Percentiles rank a stretch among this genome's conserved stretches.
phyloP scores from a whole-genome alignment of 139 green algal species.

The Asterochloris erici region DNA sequence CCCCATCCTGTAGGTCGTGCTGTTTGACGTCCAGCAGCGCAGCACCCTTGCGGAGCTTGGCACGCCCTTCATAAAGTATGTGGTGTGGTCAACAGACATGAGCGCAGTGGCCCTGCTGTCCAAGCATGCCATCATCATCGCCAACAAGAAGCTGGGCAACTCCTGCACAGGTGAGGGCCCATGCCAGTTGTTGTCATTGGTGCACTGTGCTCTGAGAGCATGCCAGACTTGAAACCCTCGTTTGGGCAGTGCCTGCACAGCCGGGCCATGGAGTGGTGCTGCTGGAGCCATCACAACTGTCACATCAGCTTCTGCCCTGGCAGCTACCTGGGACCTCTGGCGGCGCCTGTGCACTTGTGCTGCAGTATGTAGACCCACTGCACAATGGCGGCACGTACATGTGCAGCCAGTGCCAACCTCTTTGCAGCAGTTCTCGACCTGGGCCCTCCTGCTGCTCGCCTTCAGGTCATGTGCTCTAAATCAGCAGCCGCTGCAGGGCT shows the following conservation, averaged over 20 bases:
- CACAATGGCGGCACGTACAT: too few species aligned
- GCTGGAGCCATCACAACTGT: background rate
- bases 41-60: constrained; percentile 79
- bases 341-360: too few species aligned
- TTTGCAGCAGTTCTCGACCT: too few species aligned
- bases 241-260: too few species aligned
- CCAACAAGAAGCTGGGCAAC: constrained; percentile 88
- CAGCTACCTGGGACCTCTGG: too few species aligned
- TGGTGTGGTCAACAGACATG: constrained; percentile 96
- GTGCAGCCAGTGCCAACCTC: too few species aligned
- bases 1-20: constrained; percentile 59
- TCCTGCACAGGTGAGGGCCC: constrained; percentile 52
- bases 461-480: too few species aligned
- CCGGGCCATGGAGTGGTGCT: too few species aligned
- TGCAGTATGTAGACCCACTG: too few species aligned
- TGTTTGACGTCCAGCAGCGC: constrained; percentile 98
- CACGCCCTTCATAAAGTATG: constrained; percentile 95
- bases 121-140: constrained; percentile 97
- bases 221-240: background rate
- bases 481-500: too few species aligned
- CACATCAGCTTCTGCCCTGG: background rate
- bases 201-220: background rate
- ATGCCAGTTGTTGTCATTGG: background rate
- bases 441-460: too few species aligned
- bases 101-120: constrained; percentile 88